phyloP scores from a whole-genome alignment of 108 stramenopile genomes.

The Chaetoceros muelleri region DNA sequence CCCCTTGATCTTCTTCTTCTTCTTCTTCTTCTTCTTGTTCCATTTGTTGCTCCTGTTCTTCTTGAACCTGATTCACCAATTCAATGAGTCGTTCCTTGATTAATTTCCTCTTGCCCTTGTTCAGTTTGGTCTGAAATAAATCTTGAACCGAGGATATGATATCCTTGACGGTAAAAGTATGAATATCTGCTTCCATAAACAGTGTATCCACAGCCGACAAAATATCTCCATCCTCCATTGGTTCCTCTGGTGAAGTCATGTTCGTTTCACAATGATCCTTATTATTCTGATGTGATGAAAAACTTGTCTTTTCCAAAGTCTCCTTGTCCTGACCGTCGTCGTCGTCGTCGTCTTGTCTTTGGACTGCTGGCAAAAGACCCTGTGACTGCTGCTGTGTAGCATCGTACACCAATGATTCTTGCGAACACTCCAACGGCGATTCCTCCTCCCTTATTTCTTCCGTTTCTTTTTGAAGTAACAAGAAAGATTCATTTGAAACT shows the following conservation, averaged over 20 bases:
- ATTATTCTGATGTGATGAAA: no score
- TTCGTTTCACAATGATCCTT: no score
- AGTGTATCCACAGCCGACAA: neutral
- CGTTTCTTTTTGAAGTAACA: no score
- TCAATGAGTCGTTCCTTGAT: neutral
- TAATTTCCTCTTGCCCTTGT: neutral
- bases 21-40: constrained; percentile 1
- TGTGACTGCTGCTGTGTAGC: no score
- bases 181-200: neutral
- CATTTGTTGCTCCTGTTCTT: neutral
- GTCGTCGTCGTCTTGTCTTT: no score
- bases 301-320: no score
- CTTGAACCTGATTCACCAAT: constrained; percentile 1
- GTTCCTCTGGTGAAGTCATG: neutral
- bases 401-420: no score
- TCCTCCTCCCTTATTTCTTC: no score
- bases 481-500: no score
- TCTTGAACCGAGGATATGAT: constrained; percentile 4
- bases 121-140: neutral
- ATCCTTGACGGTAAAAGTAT: constrained; percentile 4
- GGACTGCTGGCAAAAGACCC: no score
- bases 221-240: neutral
- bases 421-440: no score
- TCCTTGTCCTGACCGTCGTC: no score
- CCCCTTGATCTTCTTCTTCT: constrained; percentile 2